Base-by-base conservation (phyloP, 2,329 filamentous ascomycete genomes). In the Talaromyces amestolkiae region DNA sequence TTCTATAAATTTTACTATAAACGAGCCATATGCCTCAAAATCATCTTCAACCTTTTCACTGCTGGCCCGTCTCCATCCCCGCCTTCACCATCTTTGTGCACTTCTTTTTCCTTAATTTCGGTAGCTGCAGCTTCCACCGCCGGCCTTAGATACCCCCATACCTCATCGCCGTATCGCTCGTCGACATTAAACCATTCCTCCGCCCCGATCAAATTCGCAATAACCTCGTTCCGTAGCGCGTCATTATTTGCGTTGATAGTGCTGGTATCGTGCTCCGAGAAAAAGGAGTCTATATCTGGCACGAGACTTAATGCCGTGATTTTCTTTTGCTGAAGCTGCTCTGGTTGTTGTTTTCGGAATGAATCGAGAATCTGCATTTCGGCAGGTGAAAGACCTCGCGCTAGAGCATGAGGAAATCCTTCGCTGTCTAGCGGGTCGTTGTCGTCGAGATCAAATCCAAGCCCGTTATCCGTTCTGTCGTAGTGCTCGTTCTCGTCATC, bases 131-230 rank as follows among this genome's bases (percentile, higher is more conserved):
- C 82, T 59, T 81, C 77, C 10, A 87, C 83, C 39, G 89, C 77
- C 3, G 84, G 81, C 35, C 81, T 76, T 22, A 91, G 74, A 65
- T 86, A 86, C 22, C 89, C 89, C 89, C 89, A 91, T 27, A 91
- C 88, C 64, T 90, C 85, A 72, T 90, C 87, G 59, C 76, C 73
- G 66, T 78, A 78, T 43, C 72, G 68, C 43, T 78, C 75, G 62
- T 78, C 75, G 1, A 78, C 74, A 13, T 66, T 67, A 10, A 78
- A 41, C 76, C 76, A 75, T 41, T 76, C 72, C 45, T 67, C 69
- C 11, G 75, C 74, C 0, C 76, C 76, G 2, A 76, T 72, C 1
- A 78, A 68, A 53, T 72, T 68, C 5, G 54, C 65, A 11, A 76
- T 65, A 2, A 77, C 77, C 17, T 45, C 68, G 60, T 77, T 77